phyloP scores from a whole-genome alignment of 2,329 filamentous ascomycete genomes.

The Cytospora leucostoma region DNA sequence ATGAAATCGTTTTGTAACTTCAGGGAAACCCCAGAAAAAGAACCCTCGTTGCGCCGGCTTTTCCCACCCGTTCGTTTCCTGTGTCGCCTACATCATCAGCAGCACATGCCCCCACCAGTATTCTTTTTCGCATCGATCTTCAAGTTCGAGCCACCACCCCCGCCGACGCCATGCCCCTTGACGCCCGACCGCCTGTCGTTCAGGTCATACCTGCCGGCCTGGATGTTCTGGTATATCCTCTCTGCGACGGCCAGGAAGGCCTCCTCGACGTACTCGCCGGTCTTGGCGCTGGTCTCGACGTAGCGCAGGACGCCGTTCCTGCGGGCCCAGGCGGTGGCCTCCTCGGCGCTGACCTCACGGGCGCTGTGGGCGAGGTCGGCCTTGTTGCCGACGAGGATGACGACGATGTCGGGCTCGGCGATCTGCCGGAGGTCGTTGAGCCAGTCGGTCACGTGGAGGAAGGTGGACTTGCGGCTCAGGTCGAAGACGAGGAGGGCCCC shows the following conservation, averaged over 20 bases:
- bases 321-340: slow-evolving; percentile 88
- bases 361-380: slow-evolving; percentile 75
- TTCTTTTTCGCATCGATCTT: slow-evolving; percentile 48
- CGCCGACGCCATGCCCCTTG: slow-evolving; percentile 65
- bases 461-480: slow-evolving; percentile 82
- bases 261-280: slow-evolving; percentile 87
- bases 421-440: slow-evolving; percentile 91
- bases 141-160: slow-evolving; percentile 45
- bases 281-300: slow-evolving; percentile 95
- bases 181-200: slow-evolving; percentile 92
- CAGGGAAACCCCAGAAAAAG: background rate
- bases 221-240: slow-evolving; percentile 94
- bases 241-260: slow-evolving; percentile 94
- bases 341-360: slow-evolving; percentile 76
- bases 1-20: background rate
- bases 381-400: slow-evolving; percentile 95
- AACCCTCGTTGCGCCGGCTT: slow-evolving; percentile 8
- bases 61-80: background rate
- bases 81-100: slow-evolving; percentile 39
- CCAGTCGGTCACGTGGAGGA: slow-evolving; percentile 88
- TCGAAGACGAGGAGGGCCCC: slow-evolving; percentile 87
- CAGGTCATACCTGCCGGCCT: slow-evolving; percentile 90
- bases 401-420: slow-evolving; percentile 91
- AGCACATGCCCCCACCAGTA: slow-evolving; percentile 47
- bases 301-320: slow-evolving; percentile 87